Evolutionary conservation across 495 filamentous ascomycete species (phyloP), one percentile per base, ranked within the genome.

Genomic region (Talaromyces stipitatus): DNA sequence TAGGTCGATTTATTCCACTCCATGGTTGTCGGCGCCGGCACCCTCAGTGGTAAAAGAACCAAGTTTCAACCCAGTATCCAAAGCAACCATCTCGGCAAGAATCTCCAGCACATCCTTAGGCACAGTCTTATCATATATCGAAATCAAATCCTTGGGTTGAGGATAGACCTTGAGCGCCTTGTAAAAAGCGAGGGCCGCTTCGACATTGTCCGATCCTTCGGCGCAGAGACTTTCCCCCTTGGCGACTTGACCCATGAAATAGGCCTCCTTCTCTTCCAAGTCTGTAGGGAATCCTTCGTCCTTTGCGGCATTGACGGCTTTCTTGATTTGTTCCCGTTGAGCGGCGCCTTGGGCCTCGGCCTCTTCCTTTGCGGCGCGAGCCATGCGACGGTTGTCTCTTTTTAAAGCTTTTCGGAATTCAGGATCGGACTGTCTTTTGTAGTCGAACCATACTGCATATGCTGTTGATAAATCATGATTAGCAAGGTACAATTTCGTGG

Each of bases 121-220:
- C 22, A 96, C 92, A 45, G 92, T 97, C 82, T 96, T 96, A 72
- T 97, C 95, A 75, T 97, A 98, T 69, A 98, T 97, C 57, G 77
- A 80, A 69, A 98, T 96, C 56, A 98, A 79, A 65, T 97, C 94
- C 64, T 84, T 82, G 7, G 94, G 94, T 60, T 90, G 85, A 8
- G 94, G 94, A 73, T 98, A 98, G 32, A 98, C 94, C 80, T 97
- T 98, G 64, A 98, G 80, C 36, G 94, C 94, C 80, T 89, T 92
- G 83, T 96, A 98, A 75, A 98, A 97, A 72, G 86, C 87, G 53
- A 97, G 78, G 24, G 95, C 92, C 48, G 95, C 90, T 48, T 97
- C 91, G 29, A 95, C 62, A 32, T 82, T 82, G 62, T 87, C 82
- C 57, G 82, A 72, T 59, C 87, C 85, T 65, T 87, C 82, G 58